A percentile compares a stretch with the other conserved stretches of the same genome.
These are phyloP conservation scores for Mortierella antarctica DNA, from an alignment of 192 early-diverging fungal genomes.

Conservation along the genomic window DNA sequence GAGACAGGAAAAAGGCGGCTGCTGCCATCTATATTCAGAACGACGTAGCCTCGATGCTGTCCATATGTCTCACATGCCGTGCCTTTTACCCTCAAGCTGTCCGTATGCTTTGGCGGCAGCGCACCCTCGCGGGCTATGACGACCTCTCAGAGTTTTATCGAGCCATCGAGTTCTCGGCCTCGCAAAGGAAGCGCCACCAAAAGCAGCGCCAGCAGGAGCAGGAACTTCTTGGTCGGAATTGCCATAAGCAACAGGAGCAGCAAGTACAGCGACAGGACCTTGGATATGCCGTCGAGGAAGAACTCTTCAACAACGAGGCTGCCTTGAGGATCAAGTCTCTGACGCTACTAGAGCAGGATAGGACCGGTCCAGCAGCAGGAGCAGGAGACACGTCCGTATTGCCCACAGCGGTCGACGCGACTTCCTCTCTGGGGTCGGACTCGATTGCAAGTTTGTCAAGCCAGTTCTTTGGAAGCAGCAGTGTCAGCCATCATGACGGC, in stretches of 20 bases:
- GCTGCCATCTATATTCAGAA: conserved; percentile 40
- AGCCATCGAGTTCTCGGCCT: conserved; percentile 44
- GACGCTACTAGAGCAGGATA: conserved; percentile 32
- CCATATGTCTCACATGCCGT: conserved; percentile 46
- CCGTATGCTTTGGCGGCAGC: conserved; percentile 46
- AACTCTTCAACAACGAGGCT: conserved; percentile 43
- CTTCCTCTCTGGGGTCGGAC: background rate
- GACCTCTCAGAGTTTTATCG: conserved; percentile 43
- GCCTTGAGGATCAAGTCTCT: conserved; percentile 46
- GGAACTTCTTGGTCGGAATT: background rate
- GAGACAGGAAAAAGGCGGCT: conserved; percentile 9
- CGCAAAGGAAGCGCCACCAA: conserved; percentile 33
- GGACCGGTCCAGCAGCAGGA: conserved; percentile 24
- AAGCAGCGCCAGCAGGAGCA: conserved; percentile 23
- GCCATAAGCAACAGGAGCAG: conserved; percentile 8
- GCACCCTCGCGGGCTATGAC: conserved; percentile 43
- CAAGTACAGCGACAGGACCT: conserved; percentile 5
- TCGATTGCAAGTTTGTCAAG: conserved; percentile 4
- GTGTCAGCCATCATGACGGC: background rate
- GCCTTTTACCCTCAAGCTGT: conserved; percentile 50
- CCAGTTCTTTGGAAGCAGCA: conserved; percentile 47
- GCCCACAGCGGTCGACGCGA: background rate
- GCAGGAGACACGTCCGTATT: background rate
- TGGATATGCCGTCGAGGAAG: conserved; percentile 42
- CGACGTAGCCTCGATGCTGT: conserved; percentile 29